Evolutionary conservation across 2,329 filamentous ascomycete genomes (phyloP), one percentile per base, ranked within the genome.

Genomic region (Cladorrhinum sp.): DNA sequence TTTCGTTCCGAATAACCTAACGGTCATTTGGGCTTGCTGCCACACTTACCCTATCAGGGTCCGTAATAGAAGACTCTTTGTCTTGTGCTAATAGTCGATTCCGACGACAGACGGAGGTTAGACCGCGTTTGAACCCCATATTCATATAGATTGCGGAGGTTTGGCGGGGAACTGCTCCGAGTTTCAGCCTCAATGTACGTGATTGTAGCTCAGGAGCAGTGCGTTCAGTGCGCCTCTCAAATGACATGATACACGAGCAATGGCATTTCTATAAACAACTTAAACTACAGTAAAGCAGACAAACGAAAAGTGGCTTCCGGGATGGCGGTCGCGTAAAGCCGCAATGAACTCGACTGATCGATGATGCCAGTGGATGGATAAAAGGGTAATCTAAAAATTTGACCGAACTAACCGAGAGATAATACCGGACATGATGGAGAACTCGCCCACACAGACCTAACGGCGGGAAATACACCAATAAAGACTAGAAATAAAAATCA

Each of bases 331-430:
- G 55, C 56, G 60, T 55, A 55, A 55, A 62, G 52, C 60, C 60
- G 60, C 60, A 30, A 51, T 51, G 55, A 23, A 28, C 30, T 58
- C 33, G n/a, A 55, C 42, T 9, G 57, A 18, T 46, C 21, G 18
- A 51, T 50, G 56, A 50, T 59, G 55, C 50, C 55, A 50, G 55
- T 21, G 51, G 60, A 54, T 62, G 60, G 60, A 56, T 62, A 58
- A 62, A 62, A 59, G 60, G 60, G 50, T 59, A 62, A 61, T 61
- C 16, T 58, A 58, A 12, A 20, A 61, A 61, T 61, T 49, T 39
- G 55, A 58, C 59, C 59, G 55, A 61, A 58, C 53, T 53, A 48
- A 57, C 59, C 54, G 54, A 61, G 46, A 39, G 16, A 57, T 20
- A 57, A 57, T 57, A 61, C 54, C 55, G 46, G 59, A 21, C 58